These are phyloP conservation scores for Solanum gandarillasii DNA, from an alignment of 257 asterid genomes.

Conservation along the genomic window DNA sequence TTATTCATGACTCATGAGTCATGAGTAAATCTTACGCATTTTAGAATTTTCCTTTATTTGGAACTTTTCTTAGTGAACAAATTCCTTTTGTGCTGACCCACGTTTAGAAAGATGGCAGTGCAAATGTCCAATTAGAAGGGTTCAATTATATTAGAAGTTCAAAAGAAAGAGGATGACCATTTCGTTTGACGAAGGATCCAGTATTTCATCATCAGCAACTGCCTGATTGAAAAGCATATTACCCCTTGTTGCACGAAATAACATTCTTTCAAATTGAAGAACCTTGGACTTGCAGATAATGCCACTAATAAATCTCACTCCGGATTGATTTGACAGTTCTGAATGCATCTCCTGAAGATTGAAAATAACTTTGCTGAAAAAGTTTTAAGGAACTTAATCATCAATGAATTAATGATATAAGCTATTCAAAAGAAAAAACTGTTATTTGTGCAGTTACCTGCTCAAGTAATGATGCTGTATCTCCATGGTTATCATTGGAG, in stretches of 20 bases:
- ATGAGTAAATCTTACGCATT: not conserved
- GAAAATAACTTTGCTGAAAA: constrained; percentile 6
- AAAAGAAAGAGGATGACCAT: constrained; percentile 36
- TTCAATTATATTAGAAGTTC: not conserved
- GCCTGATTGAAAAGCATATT: constrained; percentile 96
- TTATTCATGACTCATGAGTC: not conserved
- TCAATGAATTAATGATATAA: not conserved
- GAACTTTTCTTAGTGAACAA: not conserved
- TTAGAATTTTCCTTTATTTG: not conserved
- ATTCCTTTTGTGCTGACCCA: not conserved
- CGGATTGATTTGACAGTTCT: constrained; percentile 71
- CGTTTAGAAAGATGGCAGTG: not conserved
- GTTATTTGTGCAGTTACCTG: constrained; percentile 29
- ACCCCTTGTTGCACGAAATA: constrained; percentile 97
- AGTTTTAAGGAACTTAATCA: not conserved
- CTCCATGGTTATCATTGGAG: constrained; percentile 34
- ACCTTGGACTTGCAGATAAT: constrained; percentile 72
- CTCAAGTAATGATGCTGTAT: constrained; percentile 63
- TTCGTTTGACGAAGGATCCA: constrained; percentile 81
- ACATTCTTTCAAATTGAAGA: constrained; percentile 82
- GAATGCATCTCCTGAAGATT: constrained; percentile 72
- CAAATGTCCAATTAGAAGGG: not conserved
- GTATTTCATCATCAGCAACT: constrained; percentile 55
- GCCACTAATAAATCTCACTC: constrained; percentile 90
- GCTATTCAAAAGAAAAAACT: not conserved